A percentile compares a stretch with the other conserved stretches of the same genome.
These are phyloP conservation scores for Akanthomyces uredinophilus DNA, from an alignment of 2,329 filamentous ascomycete genomes.

Conservation along the genomic window DNA sequence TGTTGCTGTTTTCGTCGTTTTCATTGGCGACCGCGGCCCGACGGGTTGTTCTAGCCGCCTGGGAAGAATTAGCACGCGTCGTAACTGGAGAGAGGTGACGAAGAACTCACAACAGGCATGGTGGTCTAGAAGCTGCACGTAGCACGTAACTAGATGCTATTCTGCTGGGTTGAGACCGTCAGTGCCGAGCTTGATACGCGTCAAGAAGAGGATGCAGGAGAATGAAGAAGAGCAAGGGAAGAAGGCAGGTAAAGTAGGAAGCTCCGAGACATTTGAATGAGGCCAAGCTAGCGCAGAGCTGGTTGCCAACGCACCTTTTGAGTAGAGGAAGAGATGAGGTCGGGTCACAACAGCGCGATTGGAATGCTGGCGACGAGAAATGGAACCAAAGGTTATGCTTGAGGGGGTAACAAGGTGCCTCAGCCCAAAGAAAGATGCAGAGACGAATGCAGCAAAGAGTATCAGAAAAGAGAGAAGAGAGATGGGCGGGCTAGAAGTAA, in stretches of 20 bases:
- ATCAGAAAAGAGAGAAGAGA: constrained; percentile 18
- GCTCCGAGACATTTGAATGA: constrained; percentile 28
- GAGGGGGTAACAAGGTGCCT: constrained; percentile 15
- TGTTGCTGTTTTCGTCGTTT: constrained; percentile 87
- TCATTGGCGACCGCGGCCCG: constrained; percentile 78
- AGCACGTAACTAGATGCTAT: constrained; percentile 14
- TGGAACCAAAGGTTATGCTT: constrained; percentile 3
- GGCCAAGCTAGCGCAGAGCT: constrained; percentile 19
- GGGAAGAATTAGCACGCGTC: constrained; percentile 4
- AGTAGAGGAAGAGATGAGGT: constrained; percentile 26
- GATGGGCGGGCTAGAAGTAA: constrained; percentile 18
- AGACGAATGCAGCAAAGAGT: constrained; percentile 15
- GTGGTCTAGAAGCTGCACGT: constrained; percentile 9
- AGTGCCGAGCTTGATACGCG: constrained; percentile 8
- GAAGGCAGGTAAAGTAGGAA: constrained; percentile 17
- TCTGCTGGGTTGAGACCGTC: constrained; percentile 1
- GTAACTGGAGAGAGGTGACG: neutral
- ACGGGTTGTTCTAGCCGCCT: constrained; percentile 63
- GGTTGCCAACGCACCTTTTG: constrained; percentile 30
- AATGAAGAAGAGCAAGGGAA: constrained; percentile 8
- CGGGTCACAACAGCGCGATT: constrained; percentile 29
- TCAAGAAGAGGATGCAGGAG: constrained; percentile 1
- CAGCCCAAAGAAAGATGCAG: constrained; percentile 23
- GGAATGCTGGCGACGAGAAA: constrained; percentile 32
- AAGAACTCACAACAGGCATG: constrained; percentile 15